These are phyloP conservation scores for Diaporthe australafricana DNA, from an alignment of 2,329 filamentous ascomycete genomes.

Conservation along the genomic window DNA sequence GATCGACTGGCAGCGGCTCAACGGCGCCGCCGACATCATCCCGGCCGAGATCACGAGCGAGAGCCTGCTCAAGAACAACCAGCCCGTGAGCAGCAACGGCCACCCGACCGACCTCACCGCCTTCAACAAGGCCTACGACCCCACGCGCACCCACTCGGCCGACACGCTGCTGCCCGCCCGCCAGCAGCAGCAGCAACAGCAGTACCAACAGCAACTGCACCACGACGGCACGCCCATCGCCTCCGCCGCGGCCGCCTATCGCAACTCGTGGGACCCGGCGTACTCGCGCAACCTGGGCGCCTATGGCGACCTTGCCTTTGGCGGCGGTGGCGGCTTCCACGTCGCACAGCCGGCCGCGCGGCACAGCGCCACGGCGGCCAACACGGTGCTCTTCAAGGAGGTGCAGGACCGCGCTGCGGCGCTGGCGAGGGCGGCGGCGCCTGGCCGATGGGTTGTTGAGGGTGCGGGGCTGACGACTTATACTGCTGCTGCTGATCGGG, in stretches of 20 bases:
- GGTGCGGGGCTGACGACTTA: slow-evolving; percentile 3
- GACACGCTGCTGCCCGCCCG: background rate
- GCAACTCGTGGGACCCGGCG: background rate
- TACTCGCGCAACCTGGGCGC: too few species aligned
- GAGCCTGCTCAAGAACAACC: background rate
- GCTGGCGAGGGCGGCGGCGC: background rate
- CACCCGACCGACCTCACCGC: background rate
- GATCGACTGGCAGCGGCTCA: slow-evolving; percentile 21
- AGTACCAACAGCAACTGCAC: too few species aligned
- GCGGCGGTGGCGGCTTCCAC: background rate
- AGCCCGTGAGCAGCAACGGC: background rate
- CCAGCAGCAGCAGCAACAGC: background rate
- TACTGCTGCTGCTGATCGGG: background rate
- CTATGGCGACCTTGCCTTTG: background rate
- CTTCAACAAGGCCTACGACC: background rate
- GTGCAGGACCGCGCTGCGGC: slow-evolving; percentile 18
- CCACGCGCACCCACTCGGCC: background rate
- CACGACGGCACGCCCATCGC: background rate
- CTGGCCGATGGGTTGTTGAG: background rate
- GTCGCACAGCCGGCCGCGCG: background rate
- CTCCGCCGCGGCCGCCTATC: background rate
- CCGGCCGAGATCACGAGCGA: too few species aligned
- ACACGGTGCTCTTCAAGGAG: slow-evolving; percentile 21
- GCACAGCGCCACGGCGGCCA: background rate
- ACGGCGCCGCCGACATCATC: background rate